These are phyloP conservation scores for Globisporangium barbulae DNA, from an alignment of 352 stramenopile species.

Conservation along the genomic window DNA sequence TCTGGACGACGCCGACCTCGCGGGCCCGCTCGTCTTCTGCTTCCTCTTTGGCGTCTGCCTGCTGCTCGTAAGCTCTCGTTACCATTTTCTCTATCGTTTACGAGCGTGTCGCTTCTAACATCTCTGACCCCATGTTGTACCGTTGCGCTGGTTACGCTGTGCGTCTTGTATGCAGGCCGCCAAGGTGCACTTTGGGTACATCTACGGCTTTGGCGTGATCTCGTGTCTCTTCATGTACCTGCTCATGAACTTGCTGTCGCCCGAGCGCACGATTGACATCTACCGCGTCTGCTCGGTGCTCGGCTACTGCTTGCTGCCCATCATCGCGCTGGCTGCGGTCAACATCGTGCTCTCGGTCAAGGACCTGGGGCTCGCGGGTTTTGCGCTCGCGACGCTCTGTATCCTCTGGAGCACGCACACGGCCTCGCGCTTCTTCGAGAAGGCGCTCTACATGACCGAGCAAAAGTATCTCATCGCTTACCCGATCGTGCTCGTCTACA, in stretches of 20 bases:
- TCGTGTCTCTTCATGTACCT: slow-evolving; percentile 95
- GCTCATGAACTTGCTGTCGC: slow-evolving; percentile 95
- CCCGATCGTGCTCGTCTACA: slow-evolving; percentile 96
- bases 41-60: slow-evolving; percentile 94
- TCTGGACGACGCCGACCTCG: slow-evolving; percentile 92
- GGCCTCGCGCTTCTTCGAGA: slow-evolving; percentile 95
- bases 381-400: slow-evolving; percentile 81
- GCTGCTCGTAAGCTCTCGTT: slow-evolving; percentile 65
- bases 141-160: slow-evolving; percentile 4
- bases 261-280: slow-evolving; percentile 85
- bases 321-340: slow-evolving; percentile 93
- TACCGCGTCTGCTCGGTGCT: slow-evolving; percentile 94
- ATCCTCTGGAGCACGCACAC: slow-evolving; percentile 95
- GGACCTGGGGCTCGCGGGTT: slow-evolving; percentile 66
- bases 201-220: slow-evolving; percentile 98
- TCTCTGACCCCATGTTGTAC: background rate
- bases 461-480: slow-evolving; percentile 98
- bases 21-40: slow-evolving; percentile 93
- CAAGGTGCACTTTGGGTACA: slow-evolving; percentile 98
- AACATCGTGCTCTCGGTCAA: slow-evolving; percentile 92
- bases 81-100: background rate
- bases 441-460: slow-evolving; percentile 92
- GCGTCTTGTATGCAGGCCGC: slow-evolving; percentile 37
- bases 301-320: slow-evolving; percentile 96
- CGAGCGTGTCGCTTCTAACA: slow-evolving; percentile 5